A percentile compares a stretch with the other conserved stretches of the same genome.
These are phyloP conservation scores for Nematodospora anomalae DNA, from an alignment of 1,139 yeast genomes.

Conservation along the genomic window DNA sequence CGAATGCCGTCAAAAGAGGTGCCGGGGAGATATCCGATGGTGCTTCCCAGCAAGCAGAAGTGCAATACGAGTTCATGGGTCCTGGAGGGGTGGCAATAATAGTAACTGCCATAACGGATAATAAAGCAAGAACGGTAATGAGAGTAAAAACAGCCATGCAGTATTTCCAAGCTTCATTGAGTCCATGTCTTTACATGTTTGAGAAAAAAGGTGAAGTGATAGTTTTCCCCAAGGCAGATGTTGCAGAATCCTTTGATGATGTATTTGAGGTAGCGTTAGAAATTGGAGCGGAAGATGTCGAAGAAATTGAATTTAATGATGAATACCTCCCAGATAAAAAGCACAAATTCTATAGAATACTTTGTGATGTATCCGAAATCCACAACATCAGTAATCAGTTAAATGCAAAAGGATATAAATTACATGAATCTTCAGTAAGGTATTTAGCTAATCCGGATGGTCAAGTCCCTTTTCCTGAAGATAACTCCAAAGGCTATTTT, in stretches of 20 bases:
- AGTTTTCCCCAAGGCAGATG: constrained; percentile 40
- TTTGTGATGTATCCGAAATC: constrained; percentile 64
- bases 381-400: constrained; percentile 60
- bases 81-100: constrained; percentile 90
- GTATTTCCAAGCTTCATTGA: constrained; percentile 66
- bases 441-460: constrained; percentile 67
- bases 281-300: constrained; percentile 82
- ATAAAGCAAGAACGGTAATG: constrained; percentile 78
- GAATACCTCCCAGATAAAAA: constrained; percentile 37
- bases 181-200: constrained; percentile 79
- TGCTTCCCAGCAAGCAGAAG: constrained; percentile 35
- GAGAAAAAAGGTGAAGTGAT: constrained; percentile 72
- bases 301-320: constrained; percentile 44
- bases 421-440: constrained; percentile 70
- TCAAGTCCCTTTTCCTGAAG: constrained; percentile 54
- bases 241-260: constrained; percentile 52
- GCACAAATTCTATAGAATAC: constrained; percentile 32
- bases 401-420: constrained; percentile 53
- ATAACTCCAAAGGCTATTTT: constrained; percentile 48
- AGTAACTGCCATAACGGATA: constrained; percentile 85
- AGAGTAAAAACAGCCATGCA: constrained; percentile 74
- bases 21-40: constrained; percentile 51
- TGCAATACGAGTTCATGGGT: constrained; percentile 85
- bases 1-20: constrained; percentile 83
- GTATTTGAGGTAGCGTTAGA: constrained; percentile 76